Conservation (phyloP, 139 green algal species). For the Ettlia oleoabundans region DNA sequence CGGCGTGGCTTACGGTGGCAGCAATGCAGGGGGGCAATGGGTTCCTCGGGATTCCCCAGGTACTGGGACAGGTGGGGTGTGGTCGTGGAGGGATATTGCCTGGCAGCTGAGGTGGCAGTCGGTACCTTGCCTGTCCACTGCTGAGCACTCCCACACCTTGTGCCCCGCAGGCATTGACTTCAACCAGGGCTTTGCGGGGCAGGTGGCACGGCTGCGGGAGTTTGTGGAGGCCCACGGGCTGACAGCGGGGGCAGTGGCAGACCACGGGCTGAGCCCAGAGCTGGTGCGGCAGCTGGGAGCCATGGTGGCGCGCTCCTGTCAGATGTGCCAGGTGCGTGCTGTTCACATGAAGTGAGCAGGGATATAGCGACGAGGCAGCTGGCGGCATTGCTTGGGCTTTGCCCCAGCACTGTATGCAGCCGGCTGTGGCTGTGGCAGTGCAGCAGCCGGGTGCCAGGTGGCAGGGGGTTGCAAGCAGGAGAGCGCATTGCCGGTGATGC, state of each 20-base stretch:
- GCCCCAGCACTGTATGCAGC: not conserved
- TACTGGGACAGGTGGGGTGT: too few relatives aligned
- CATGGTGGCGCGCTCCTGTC: constrained; percentile 43
- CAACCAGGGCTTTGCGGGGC: constrained; percentile 32
- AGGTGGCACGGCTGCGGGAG: constrained; percentile 21
- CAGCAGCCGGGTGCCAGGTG: too few relatives aligned
- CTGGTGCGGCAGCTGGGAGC: constrained; percentile 13
- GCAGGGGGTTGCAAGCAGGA: too few relatives aligned
- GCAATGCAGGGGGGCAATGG: not conserved
- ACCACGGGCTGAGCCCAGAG: not conserved
- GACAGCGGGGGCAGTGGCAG: not conserved
- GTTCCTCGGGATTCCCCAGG: too few relatives aligned
- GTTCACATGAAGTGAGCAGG: too few relatives aligned
- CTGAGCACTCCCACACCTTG: too few relatives aligned
- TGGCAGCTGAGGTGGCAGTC: not conserved
- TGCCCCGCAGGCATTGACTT: constrained; percentile 44
- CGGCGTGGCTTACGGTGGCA: not conserved
- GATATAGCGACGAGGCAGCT: too few relatives aligned
- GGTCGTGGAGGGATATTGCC: too few relatives aligned
- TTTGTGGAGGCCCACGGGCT: constrained; percentile 42
- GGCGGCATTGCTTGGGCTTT: not conserved
- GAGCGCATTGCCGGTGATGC: too few relatives aligned
- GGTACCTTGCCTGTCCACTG: not conserved
- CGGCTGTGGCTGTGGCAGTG: too few relatives aligned
- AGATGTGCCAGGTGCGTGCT: constrained; percentile 48